These are phyloP conservation scores for Fomitopsis palustris DNA, from an alignment of 1,284 basidiomycete species.

Conservation along the genomic window DNA sequence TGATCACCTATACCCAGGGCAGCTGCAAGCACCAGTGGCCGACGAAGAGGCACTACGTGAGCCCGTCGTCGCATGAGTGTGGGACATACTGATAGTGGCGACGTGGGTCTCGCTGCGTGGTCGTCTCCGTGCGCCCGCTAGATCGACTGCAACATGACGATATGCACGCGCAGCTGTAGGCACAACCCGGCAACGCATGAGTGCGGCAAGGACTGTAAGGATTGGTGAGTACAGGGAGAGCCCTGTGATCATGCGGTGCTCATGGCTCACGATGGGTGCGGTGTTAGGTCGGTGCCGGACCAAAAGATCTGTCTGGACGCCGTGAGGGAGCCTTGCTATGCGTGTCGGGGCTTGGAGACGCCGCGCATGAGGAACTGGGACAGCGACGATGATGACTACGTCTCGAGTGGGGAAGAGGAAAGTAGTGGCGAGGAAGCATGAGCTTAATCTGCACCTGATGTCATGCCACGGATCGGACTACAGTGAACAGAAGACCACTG, in stretches of 20 bases:
- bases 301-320: not conserved
- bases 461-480: too few relatives aligned
- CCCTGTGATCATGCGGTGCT: not conserved
- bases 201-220: not conserved
- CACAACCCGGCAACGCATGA: not conserved
- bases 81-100: not conserved
- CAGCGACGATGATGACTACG: not conserved
- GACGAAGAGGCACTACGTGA: constrained; percentile 1
- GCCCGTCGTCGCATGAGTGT: not conserved
- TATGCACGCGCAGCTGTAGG: not conserved
- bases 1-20: not conserved
- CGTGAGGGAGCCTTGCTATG: not conserved
- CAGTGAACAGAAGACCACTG: too few relatives aligned
- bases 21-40: not conserved
- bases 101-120: too few relatives aligned
- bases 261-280: not conserved
- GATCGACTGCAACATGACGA: not conserved
- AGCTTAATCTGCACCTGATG: too few relatives aligned
- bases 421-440: too few relatives aligned
- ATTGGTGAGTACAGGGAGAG: not conserved
- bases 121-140: too few relatives aligned
- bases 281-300: not conserved
- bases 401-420: not conserved
- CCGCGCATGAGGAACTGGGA: not conserved
- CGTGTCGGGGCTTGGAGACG: not conserved